Conservation (phyloP, 164 flowering plant genomes). For the Taxillus chinensis region DNA sequence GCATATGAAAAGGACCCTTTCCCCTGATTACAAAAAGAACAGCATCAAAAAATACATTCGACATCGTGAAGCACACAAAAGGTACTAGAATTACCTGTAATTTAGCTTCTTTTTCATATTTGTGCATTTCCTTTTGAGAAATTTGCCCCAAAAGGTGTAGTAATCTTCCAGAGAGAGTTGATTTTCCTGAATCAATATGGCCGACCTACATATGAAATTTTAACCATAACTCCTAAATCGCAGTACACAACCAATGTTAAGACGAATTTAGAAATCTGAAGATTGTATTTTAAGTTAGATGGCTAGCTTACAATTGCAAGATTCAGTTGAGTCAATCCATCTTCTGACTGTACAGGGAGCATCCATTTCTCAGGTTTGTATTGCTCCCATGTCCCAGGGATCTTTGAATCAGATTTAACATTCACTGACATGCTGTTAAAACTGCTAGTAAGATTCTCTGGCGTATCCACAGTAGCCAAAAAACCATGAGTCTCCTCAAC, state of each 20-base stretch:
- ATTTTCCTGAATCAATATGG: slow-evolving; percentile 99
- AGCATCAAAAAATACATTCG: not conserved
- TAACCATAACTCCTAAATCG: too few species aligned
- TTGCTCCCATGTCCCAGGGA: slow-evolving; percentile 16
- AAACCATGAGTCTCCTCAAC: slow-evolving; percentile 21
- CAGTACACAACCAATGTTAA: too few species aligned
- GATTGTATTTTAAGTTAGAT: slow-evolving; percentile 3
- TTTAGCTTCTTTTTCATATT: slow-evolving; percentile 83
- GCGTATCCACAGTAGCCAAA: slow-evolving; percentile 13
- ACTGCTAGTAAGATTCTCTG: slow-evolving; percentile 21
- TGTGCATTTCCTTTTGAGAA: slow-evolving; percentile 87
- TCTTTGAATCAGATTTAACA: slow-evolving; percentile 27
- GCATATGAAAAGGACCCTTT: slow-evolving; percentile 98
- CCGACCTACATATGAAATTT: slow-evolving; percentile 50
- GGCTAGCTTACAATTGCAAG: slow-evolving; percentile 75
- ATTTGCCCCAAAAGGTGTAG: slow-evolving; percentile 71
- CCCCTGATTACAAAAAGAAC: slow-evolving; percentile 41
- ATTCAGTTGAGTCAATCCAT: slow-evolving; percentile 52
- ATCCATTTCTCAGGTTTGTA: slow-evolving; percentile 80
- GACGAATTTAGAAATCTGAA: not conserved
- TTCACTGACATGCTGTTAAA: slow-evolving; percentile 24
- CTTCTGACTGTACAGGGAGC: slow-evolving; percentile 47
- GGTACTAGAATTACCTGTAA: slow-evolving; percentile 32
- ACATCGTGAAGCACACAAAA: not conserved
- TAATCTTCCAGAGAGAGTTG: slow-evolving; percentile 92